Evolutionary conservation across 306 rosid species (phyloP), one percentile per base, ranked within the genome.

Genomic region (Ormosia emarginata): DNA sequence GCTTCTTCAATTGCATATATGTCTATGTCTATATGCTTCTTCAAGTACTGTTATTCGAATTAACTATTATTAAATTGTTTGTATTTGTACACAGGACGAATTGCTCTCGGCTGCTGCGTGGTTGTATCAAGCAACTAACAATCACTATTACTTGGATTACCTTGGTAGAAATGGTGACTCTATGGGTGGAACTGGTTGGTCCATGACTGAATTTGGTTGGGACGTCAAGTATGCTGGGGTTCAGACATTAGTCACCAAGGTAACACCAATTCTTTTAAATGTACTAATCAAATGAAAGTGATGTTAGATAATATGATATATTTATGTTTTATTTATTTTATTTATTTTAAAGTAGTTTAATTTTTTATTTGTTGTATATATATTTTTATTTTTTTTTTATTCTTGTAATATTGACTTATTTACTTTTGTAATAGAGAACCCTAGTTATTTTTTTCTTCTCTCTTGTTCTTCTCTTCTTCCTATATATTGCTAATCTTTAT

Each of bases 41-140:
- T 1, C 24, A 24, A 24, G 24, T 24, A 24, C 24, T 24, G 32
- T 55, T 74, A 69, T 47, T 67, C 44, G 58, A 37, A 43, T 53
- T n/a, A 32, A 77, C 36, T 15, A 9, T 32, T 7, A 83, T 83
- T 55, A 29, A 55, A 67, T 40, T 24, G 36, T 40, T 52, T 66
- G 66, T 79, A 67, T 78, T 56, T 66, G 77, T 58, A 12, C 1
- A 13, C 87, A 95, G 98, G 99, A 95, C 29, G 99, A 95, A 84
- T 77, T 95, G 85, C 90, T 95, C 0, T 95, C 98, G 99, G 98
- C 96, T 37, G 99, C 99, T 37, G 97, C 98, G 0, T 95, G 99
- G 99, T 62, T 95, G 88, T 95, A 88, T 84, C 97, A 95, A 84
- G 99, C 99, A 65, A 89, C 90, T 29, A 77, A 92, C 87, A 91